Evolutionary conservation across 2,329 filamentous ascomycete genomes (phyloP).

Genomic region (Pezicula radicicola): DNA sequence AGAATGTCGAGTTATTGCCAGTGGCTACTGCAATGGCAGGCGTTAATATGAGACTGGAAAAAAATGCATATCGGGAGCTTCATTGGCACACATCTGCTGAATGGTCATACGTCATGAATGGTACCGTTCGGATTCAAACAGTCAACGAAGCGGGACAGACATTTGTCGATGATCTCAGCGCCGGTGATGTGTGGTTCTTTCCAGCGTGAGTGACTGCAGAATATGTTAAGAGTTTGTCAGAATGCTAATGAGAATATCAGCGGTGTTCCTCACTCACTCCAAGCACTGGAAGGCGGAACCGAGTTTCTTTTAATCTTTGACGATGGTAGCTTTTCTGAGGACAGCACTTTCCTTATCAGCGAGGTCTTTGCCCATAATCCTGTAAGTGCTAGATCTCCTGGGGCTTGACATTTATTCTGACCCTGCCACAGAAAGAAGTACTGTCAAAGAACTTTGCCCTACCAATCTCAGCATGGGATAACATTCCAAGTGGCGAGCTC

Average conservation of each 20-base stretch:
- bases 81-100: conserved; percentile 82
- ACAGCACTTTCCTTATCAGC: conserved; percentile 68
- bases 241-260: conserved; percentile 28
- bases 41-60: conserved; percentile 75
- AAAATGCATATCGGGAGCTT: conserved; percentile 71
- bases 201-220: conserved; percentile 34
- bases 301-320: conserved; percentile 65
- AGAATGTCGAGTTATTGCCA: conserved; percentile 62
- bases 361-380: conserved; percentile 48
- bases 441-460: conserved; percentile 53
- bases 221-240: background rate
- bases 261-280: conserved; percentile 73
- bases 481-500: conserved; percentile 43
- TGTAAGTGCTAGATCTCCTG: conserved; percentile 5
- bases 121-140: conserved; percentile 67
- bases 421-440: conserved; percentile 35
- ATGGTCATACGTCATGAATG: conserved; percentile 73
- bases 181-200: conserved; percentile 81
- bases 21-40: conserved; percentile 69
- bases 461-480: conserved; percentile 42
- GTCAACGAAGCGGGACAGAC: conserved; percentile 73
- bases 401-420: conserved; percentile 3
- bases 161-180: conserved; percentile 73
- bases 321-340: conserved; percentile 55
- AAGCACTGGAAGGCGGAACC: conserved; percentile 65